Percentiles rank a stretch among this genome's conserved stretches.
Evolutionary conservation across 1,284 basidiomycete genomes (phyloP).

Genomic region (Cutaneotrichosporon arboriforme): DNA sequence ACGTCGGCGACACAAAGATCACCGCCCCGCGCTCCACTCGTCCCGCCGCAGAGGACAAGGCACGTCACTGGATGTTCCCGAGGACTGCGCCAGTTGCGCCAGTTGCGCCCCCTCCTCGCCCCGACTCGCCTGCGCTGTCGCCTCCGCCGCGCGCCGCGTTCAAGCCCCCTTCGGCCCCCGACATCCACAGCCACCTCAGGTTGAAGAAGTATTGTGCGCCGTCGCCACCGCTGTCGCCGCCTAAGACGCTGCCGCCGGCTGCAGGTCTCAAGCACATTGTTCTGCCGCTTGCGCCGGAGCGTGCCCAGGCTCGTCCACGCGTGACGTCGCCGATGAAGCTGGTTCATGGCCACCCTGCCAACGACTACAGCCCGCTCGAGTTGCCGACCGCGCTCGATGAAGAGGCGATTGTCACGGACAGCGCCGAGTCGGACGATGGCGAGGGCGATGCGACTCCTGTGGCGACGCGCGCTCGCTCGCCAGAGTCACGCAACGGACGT

Average conservation of each 20-base stretch:
- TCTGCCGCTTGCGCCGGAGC: constrained; percentile 9
- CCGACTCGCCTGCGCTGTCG: constrained; percentile 5
- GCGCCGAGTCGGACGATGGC: constrained; percentile 1
- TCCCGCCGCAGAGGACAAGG: no score
- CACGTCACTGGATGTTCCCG: constrained; percentile 38
- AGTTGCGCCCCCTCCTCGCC: no score
- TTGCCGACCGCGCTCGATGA: not conserved
- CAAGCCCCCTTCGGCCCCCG: constrained; percentile 37
- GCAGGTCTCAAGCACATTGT: constrained; percentile 1
- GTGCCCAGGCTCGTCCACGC: not conserved
- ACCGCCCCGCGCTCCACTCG: no score
- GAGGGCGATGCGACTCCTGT: constrained; percentile 29
- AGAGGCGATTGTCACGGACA: constrained; percentile 1
- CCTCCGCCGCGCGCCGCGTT: constrained; percentile 34
- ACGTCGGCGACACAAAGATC: not conserved
- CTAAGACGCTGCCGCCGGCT: constrained; percentile 14
- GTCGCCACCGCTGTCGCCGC: constrained; percentile 44
- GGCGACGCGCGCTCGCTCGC: constrained; percentile 32
- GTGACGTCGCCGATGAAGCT: constrained; percentile 24
- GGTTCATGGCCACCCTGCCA: constrained; percentile 38
- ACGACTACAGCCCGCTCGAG: constrained; percentile 3
- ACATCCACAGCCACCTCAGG: constrained; percentile 39
- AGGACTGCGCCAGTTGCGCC: constrained; percentile 2
- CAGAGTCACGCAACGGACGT: constrained; percentile 4
- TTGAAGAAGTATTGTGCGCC: constrained; percentile 46